These are phyloP conservation scores for Triticum dicoccoides DNA, from an alignment of 176 grass and related monocot species.

Conservation along the genomic window DNA sequence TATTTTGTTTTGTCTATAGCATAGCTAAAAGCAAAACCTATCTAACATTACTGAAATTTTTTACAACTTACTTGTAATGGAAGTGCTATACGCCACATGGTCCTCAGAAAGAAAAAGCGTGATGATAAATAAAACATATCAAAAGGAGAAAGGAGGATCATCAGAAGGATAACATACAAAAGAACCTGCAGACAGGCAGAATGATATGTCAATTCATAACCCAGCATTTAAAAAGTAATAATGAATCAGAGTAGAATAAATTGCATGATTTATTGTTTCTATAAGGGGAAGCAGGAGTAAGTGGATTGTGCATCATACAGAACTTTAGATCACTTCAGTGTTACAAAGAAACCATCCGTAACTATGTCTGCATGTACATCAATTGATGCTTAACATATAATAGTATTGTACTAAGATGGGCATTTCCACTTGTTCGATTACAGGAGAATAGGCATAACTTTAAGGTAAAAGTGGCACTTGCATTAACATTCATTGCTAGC, in stretches of 20 bases:
- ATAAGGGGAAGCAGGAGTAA: neutral
- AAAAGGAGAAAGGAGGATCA: slow-evolving; percentile 91
- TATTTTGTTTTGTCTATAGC: slow-evolving; percentile 6
- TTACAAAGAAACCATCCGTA: neutral
- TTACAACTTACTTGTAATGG: slow-evolving; percentile 74
- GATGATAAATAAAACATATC: slow-evolving; percentile 96
- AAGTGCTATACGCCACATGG: slow-evolving; percentile 81
- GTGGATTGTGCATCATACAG: neutral
- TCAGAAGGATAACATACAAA: slow-evolving; percentile 69
- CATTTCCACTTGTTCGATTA: neutral
- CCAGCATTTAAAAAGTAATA: neutral
- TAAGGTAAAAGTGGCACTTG: neutral
- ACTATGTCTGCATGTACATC: neutral
- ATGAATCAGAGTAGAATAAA: neutral
- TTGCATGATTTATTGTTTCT: neutral
- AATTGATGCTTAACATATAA: neutral
- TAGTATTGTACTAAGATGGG: neutral
- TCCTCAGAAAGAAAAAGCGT: slow-evolving; percentile 88
- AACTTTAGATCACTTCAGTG: neutral
- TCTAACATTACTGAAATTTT: slow-evolving; percentile 9
- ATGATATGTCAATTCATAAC: neutral
- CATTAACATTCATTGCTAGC: neutral
- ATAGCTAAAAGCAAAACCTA: slow-evolving; percentile 17
- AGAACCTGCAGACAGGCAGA: slow-evolving; percentile 58
- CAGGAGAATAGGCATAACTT: neutral